Evolutionary conservation across 140 eudicot genomes (phyloP), one percentile per base, ranked within the genome.

Genomic region (Anethum foeniculum): DNA sequence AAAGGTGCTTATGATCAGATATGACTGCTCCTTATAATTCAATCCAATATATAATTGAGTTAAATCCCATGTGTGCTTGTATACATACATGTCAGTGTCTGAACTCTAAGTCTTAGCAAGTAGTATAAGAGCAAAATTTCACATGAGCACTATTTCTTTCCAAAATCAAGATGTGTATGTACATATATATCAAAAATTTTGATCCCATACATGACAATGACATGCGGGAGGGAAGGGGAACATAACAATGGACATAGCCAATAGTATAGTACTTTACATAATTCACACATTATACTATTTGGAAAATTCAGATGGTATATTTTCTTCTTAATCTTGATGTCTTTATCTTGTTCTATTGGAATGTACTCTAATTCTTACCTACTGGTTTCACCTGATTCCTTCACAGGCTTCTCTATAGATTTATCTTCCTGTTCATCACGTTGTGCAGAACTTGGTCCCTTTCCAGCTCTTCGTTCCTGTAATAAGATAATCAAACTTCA

Each of bases 391-490:
- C 83, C 79, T n/a, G 60, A 41, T 65, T 48, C 51, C 68, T 80
- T 79, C 56, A 28, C 77, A 21, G 71, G 56, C 80, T 83, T 88
- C 82, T 83, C 79, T 30, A 54, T 54, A 64, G 75, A 80, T 72
- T 51, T 84, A 47, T 81, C 79, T 36, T 43, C 73, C 0, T 82
- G 82, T 54, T 83, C 81, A 32, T 82, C 83, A 75, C 60, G 81
- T 75, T 87, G 82, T 62, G 88, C 88, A 78, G 77, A 79, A 73
- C 73, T 71, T 21, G 82, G 76, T 64, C 60, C 86, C 80, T 83
- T 77, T 80, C 82, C 78, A 3, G 84, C 81, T 52, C 81, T 83
- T 76, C 81, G 81, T 30, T 83, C 91, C 91, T 88, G 58, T 60
- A 69, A 81, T 76, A 36, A 15, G 44, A 64, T 71, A 44, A 25